A percentile compares a stretch with the other conserved stretches of the same genome.
These are phyloP conservation scores for Nakazawaea pomicola DNA, from an alignment of 805 yeast species.

Conservation along the genomic window DNA sequence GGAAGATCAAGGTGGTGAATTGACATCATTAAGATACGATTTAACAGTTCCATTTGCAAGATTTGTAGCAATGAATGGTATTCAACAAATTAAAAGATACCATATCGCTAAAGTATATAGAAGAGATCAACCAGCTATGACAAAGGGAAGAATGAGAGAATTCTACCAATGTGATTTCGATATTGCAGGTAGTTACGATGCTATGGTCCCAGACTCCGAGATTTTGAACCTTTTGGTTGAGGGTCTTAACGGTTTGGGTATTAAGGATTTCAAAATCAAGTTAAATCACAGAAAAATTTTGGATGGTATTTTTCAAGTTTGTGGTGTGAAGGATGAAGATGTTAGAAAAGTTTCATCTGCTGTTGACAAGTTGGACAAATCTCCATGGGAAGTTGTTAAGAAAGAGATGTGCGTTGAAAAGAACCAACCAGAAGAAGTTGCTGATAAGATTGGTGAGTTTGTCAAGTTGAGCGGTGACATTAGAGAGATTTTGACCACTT, in stretches of 20 bases:
- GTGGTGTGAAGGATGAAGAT: slow-evolving; percentile 93
- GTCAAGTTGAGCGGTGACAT: slow-evolving; percentile 83
- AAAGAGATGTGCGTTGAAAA: slow-evolving; percentile 91
- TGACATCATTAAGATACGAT: slow-evolving; percentile 92
- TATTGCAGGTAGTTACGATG: slow-evolving; percentile 87
- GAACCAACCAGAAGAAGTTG: slow-evolving; percentile 85
- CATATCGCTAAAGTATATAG: slow-evolving; percentile 98
- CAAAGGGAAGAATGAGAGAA: slow-evolving; percentile 99
- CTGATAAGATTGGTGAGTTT: slow-evolving; percentile 87
- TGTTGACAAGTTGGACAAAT: slow-evolving; percentile 92
- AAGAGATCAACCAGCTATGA: slow-evolving; percentile 99
- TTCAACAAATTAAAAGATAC: slow-evolving; percentile 84
- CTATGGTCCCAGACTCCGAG: slow-evolving; percentile 97
- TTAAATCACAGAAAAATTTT: slow-evolving; percentile 92
- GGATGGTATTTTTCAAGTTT: slow-evolving; percentile 92
- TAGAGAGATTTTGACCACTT: slow-evolving; percentile 49
- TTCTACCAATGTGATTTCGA: slow-evolving; percentile 99
- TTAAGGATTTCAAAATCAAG: slow-evolving; percentile 85
- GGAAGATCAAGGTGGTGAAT: slow-evolving; percentile 98
- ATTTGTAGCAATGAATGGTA: slow-evolving; percentile 92
- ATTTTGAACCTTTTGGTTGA: slow-evolving; percentile 75
- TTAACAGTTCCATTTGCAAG: slow-evolving; percentile 98
- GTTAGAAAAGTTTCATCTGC: slow-evolving; percentile 92
- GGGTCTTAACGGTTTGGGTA: slow-evolving; percentile 80
- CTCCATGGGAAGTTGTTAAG: slow-evolving; percentile 92